Evolutionary conservation across 225 moss, liverwort and hornwort species (phyloP), one percentile per base, ranked within the genome.

Genomic region (Asterella californica): DNA sequence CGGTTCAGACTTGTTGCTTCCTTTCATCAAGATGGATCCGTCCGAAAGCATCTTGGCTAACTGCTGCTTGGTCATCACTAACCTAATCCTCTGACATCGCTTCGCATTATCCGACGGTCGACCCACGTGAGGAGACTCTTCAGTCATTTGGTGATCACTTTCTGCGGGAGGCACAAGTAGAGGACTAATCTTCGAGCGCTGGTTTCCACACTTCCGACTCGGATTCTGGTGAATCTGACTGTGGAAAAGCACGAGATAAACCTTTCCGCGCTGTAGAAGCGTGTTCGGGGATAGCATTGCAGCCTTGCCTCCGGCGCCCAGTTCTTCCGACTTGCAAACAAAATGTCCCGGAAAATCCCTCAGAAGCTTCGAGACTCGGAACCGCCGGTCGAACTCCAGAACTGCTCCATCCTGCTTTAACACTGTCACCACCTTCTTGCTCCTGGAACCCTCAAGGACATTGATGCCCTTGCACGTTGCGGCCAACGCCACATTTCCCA

Each of bases 61-160:
- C 32, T 73, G 73, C 21, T 73, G 73, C 49, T 73, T 73, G n/a
- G 73, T n/a, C 73, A 73, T 73, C 29, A 73, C 73, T 32, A 73
- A 11, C 73, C 42, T 73, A 24, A 73, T 73, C 24, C 49, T 73
- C 42, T 29, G 29, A 52, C 49, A 19, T 10, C 49, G 48, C 25
- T 48, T 52, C 9, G 27, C 0, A 22, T 45, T 73, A 24, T 73
- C 49, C 0, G 5, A 10, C 1, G 42, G 9, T 8, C 17, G 15
- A 30, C 6, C 65, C 3, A 22, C 38, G 36, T 19, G 68, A 68
- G 72, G 47, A 49, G 27, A 19, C 9, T 33, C 34, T 14, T 29
- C 25, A 22, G 50, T 0, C 24, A 9, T 32, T 50, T 52, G 49
- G 70, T 30, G 22, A 25, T 37, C 47, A 42, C 24, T 47, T 71